These are phyloP conservation scores for Nakaseomyces glabratus DNA, from an alignment of 1,139 yeast species.

Conservation along the genomic window DNA sequence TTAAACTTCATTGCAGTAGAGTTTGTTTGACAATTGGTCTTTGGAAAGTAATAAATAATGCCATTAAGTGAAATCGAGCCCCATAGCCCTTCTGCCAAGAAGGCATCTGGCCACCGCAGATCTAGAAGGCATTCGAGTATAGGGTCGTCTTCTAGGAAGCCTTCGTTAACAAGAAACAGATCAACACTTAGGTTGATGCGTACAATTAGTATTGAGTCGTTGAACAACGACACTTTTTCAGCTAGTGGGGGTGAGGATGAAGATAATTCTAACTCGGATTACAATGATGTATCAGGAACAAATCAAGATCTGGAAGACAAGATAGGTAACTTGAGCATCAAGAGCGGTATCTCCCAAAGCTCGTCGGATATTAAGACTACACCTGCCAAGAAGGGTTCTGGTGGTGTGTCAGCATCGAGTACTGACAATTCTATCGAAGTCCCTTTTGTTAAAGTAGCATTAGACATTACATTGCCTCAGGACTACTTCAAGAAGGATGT, in stretches of 20 bases:
- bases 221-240: constrained; percentile 1
- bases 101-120: constrained; percentile 5
- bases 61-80: constrained; percentile 2
- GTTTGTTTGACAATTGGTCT: too few relatives aligned
- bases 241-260: constrained; percentile 2
- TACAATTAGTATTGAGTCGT: constrained; percentile 24
- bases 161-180: constrained; percentile 22
- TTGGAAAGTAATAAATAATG: too few relatives aligned
- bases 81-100: constrained; percentile 7
- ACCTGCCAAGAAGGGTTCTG: constrained; percentile 6
- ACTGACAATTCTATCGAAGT: constrained; percentile 24
- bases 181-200: constrained; percentile 27
- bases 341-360: neutral
- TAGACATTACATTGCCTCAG: constrained; percentile 67
- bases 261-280: constrained; percentile 1
- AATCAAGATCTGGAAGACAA: constrained; percentile 8
- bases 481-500: constrained; percentile 84
- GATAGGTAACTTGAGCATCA: constrained; percentile 6
- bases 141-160: constrained; percentile 20
- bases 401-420: neutral
- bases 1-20: too few relatives aligned
- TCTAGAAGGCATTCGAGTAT: constrained; percentile 15
- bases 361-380: neutral
- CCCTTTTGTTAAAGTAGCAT: constrained; percentile 31
- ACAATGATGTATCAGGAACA: neutral